phyloP scores from a whole-genome alignment of 179 eudicot species.

The Spinacia oleracea region DNA sequence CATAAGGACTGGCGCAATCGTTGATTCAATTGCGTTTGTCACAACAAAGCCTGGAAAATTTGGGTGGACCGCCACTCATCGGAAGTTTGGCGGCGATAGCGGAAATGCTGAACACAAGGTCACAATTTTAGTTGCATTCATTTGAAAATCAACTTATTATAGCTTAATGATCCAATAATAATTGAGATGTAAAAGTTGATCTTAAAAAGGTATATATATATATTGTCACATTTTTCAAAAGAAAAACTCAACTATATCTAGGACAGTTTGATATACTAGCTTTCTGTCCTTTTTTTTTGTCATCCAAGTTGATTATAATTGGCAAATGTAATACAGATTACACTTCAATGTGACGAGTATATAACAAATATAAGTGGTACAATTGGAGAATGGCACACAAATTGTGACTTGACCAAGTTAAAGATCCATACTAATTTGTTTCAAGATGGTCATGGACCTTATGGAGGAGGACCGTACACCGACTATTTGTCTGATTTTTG shows the following conservation, averaged over 20 bases:
- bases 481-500: neutral
- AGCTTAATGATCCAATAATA: neutral
- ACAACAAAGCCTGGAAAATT: no score
- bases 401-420: neutral
- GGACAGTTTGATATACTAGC: no score
- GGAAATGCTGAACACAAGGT: neutral
- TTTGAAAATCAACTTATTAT: neutral
- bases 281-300: neutral
- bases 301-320: neutral
- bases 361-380: neutral
- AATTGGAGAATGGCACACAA: neutral
- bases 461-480: constrained; percentile 1
- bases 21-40: neutral
- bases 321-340: neutral
- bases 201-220: no score
- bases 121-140: neutral
- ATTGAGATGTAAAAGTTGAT: neutral
- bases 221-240: no score
- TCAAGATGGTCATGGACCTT: neutral
- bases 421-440: neutral
- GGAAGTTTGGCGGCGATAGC: neutral
- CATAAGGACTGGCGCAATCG: neutral
- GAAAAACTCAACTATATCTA: neutral
- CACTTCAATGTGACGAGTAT: neutral
- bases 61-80: no score